Conservation (phyloP, 2,329 filamentous ascomycete genomes). For the Trichoderma sp. region DNA sequence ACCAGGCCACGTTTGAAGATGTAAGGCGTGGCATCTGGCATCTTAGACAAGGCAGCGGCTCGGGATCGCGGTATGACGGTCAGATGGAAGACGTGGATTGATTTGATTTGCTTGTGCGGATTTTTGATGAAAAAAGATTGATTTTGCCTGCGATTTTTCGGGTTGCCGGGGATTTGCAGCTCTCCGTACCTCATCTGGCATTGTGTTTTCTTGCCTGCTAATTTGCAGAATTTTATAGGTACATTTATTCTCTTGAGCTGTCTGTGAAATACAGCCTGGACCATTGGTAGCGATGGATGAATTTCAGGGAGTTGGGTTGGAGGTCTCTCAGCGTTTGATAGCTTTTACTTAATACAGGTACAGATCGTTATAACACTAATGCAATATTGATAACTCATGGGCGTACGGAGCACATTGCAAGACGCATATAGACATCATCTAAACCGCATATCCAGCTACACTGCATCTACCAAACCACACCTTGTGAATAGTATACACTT, state of each 20-base stretch:
- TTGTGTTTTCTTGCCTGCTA: background rate
- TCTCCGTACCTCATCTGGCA: background rate
- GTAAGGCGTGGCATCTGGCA: conserved; percentile 34
- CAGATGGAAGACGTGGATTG: background rate
- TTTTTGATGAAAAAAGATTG: background rate
- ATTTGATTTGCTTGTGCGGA: background rate
- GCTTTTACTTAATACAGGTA: background rate
- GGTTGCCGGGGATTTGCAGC: background rate
- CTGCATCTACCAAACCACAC: background rate
- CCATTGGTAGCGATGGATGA: background rate
- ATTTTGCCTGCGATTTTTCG: background rate
- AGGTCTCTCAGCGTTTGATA: background rate
- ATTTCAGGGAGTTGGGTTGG: background rate
- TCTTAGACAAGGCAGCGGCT: conserved; percentile 26
- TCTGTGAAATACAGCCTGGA: background rate
- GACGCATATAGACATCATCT: background rate
- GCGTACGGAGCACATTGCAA: background rate
- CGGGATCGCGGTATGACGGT: background rate
- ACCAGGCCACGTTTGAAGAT: conserved; percentile 37
- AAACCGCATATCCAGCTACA: background rate
- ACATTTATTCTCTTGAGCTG: background rate
- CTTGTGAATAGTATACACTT: background rate
- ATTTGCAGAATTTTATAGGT: background rate
- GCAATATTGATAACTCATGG: background rate
- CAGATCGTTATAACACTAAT: background rate